These are phyloP conservation scores for Cladosporium colombiae DNA, from an alignment of 2,329 filamentous ascomycete species.

Conservation along the genomic window DNA sequence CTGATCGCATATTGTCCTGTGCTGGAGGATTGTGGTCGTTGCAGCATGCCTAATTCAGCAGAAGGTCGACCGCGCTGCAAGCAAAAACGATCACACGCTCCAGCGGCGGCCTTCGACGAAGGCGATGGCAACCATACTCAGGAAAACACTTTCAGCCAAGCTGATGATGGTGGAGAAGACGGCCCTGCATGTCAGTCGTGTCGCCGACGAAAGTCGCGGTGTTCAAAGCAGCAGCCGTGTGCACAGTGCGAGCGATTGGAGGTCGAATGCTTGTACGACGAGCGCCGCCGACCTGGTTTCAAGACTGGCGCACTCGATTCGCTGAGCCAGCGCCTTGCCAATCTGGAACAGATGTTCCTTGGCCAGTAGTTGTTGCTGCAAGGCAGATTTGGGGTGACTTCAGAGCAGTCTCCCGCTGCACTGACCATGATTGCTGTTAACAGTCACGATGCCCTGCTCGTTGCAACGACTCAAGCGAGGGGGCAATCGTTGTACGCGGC, in stretches of 20 bases:
- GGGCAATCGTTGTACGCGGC: background rate
- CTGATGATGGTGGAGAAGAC: background rate
- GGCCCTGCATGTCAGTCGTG: constrained; percentile 2
- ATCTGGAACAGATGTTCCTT: constrained; percentile 4
- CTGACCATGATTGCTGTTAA: background rate
- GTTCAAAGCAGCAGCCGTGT: constrained; percentile 2
- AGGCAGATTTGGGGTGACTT: background rate
- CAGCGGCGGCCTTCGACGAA: background rate
- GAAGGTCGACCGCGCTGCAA: background rate
- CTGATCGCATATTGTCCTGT: too few relatives aligned
- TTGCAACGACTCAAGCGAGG: background rate
- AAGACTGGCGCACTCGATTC: background rate
- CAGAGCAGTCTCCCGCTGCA: background rate
- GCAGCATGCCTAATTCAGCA: too few relatives aligned
- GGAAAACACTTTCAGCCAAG: background rate
- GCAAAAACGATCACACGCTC: background rate
- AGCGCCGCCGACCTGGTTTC: background rate
- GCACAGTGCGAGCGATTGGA: background rate
- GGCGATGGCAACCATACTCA: background rate
- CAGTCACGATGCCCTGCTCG: background rate
- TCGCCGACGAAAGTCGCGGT: background rate
- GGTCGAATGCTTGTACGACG: background rate
- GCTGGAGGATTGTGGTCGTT: too few relatives aligned
- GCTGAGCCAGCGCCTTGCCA: background rate
- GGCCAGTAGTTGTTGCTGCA: background rate